phyloP scores from a whole-genome alignment of 176 grass and related monocot genomes.

The Oryza meyeriana region DNA sequence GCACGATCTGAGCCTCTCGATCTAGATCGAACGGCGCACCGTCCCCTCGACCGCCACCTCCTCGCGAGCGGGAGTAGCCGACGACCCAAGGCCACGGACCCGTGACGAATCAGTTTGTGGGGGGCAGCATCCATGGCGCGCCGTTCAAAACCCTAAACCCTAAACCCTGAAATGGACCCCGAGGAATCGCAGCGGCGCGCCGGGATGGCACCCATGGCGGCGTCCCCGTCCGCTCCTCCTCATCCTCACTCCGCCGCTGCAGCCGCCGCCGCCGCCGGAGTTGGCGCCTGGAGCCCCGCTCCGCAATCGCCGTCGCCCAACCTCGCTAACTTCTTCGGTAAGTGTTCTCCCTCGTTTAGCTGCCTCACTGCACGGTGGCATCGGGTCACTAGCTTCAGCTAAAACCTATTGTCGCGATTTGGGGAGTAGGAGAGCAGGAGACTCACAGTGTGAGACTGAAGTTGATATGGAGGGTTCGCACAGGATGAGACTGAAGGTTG shows the following conservation, averaged over 20 bases:
- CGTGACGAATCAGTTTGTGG: neutral
- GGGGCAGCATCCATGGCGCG: slow-evolving; percentile 10
- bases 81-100: neutral
- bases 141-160: slow-evolving; percentile 44
- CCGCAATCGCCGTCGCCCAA: slow-evolving; percentile 11
- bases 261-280: neutral
- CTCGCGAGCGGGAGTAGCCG: too few relatives aligned
- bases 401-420: neutral
- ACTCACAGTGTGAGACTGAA: too few relatives aligned
- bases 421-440: neutral
- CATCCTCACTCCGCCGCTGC: neutral
- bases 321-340: slow-evolving; percentile 41
- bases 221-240: slow-evolving; percentile 18
- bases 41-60: neutral
- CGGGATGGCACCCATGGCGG: slow-evolving; percentile 33
- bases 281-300: neutral
- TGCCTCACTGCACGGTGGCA: neutral
- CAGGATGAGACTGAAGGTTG: neutral
- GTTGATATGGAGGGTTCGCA: neutral
- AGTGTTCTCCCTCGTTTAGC: neutral
- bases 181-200: slow-evolving; percentile 4
- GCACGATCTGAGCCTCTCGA: neutral
- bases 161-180: neutral
- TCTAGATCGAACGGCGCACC: neutral
- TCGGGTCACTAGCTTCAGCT: neutral